phyloP scores from a whole-genome alignment of 495 filamentous ascomycete genomes.

The Sordaria brevicollis region DNA sequence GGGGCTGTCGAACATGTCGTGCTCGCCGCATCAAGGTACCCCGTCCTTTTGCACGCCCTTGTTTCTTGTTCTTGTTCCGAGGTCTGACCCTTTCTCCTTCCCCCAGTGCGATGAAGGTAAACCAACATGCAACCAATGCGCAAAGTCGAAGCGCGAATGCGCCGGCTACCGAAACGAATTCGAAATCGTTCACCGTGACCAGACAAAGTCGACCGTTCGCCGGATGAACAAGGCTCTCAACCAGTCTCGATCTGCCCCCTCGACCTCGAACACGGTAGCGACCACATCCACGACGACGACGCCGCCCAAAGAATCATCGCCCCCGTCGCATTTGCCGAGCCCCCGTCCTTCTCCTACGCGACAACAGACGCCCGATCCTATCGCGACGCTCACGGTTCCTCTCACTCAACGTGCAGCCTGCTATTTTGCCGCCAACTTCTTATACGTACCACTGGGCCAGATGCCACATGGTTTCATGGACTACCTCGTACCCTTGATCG shows the following conservation, averaged over 20 bases:
- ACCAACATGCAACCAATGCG: conserved; percentile 57
- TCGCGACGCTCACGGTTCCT: conserved; percentile 17
- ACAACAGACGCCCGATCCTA: conserved; percentile 1
- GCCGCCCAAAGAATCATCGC: not conserved
- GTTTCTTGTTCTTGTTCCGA: not conserved
- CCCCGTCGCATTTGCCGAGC: not conserved
- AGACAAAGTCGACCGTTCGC: conserved; percentile 47
- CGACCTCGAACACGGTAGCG: conserved; percentile 1
- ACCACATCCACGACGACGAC: no score
- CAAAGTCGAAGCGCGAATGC: conserved; percentile 53
- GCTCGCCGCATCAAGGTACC: conserved; percentile 60
- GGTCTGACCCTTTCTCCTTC: not conserved
- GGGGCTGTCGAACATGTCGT: conserved; percentile 61
- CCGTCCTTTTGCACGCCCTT: not conserved
- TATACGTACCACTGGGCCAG: conserved; percentile 34
- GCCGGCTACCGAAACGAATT: conserved; percentile 57
- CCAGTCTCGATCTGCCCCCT: not conserved
- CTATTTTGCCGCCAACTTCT: conserved; percentile 45
- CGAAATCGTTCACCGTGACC: conserved; percentile 57
- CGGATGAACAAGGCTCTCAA: conserved; percentile 26
- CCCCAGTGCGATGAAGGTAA: conserved; percentile 55
- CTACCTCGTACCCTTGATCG: conserved; percentile 43
- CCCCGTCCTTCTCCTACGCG: not conserved
- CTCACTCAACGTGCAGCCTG: conserved; percentile 41
- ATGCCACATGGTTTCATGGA: conserved; percentile 43